Conservation (phyloP, 2,329 filamentous ascomycete species). For the Alternaria arborescens region DNA sequence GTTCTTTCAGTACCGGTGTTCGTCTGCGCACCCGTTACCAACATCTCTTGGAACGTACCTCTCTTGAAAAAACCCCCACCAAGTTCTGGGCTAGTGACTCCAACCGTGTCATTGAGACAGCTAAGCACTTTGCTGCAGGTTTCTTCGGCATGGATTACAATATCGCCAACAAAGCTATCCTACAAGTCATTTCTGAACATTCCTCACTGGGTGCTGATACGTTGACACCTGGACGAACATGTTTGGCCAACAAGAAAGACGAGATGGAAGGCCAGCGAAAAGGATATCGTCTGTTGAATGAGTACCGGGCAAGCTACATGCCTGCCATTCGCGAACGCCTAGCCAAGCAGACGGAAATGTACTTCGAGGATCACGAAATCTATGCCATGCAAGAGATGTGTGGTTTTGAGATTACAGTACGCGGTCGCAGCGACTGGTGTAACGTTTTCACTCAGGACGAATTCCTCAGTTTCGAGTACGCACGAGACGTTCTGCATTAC, state of each 20-base stretch:
- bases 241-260: slow-evolving; percentile 52
- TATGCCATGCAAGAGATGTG: slow-evolving; percentile 70
- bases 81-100: slow-evolving; percentile 65
- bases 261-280: slow-evolving; percentile 58
- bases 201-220: slow-evolving; percentile 62
- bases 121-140: slow-evolving; percentile 62
- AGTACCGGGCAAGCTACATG: slow-evolving; percentile 60
- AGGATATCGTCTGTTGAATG: slow-evolving; percentile 58
- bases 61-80: slow-evolving; percentile 18
- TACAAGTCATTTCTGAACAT: slow-evolving; percentile 64
- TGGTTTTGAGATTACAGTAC: slow-evolving; percentile 65
- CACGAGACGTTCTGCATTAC: slow-evolving; percentile 65
- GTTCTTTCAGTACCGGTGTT: slow-evolving; percentile 63
- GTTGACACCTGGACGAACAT: slow-evolving; percentile 63
- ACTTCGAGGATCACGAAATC: slow-evolving; percentile 58
- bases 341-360: slow-evolving; percentile 52
- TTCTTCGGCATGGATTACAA: slow-evolving; percentile 64
- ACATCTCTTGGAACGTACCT: slow-evolving; percentile 51
- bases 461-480: slow-evolving; percentile 66
- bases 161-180: slow-evolving; percentile 37
- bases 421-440: slow-evolving; percentile 65
- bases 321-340: slow-evolving; percentile 57
- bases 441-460: slow-evolving; percentile 51
- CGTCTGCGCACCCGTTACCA: slow-evolving; percentile 63
- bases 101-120: slow-evolving; percentile 64